Evolutionary conservation across 2,329 filamentous ascomycete genomes (phyloP), one percentile per base, ranked within the genome.

Genomic region (Claviceps pusilla): DNA sequence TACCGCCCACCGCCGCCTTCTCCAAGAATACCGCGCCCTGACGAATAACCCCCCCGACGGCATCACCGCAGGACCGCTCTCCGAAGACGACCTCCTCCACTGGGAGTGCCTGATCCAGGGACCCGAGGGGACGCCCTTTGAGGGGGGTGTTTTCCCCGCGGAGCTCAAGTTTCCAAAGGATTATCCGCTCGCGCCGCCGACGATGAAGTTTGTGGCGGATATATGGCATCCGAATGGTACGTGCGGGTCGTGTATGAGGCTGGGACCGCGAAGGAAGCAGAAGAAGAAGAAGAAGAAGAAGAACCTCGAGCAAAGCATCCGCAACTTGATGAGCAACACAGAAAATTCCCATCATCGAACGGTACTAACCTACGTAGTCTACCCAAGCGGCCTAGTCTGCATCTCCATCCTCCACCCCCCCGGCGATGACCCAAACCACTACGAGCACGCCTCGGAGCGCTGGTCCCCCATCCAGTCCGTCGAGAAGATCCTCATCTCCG

Each of bases 51-150:
- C 91, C 0, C 91, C 91, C n/a, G 91, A 97, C 58, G 93, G 93
- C 68, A 97, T 98, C 72, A 95, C 88, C 56, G 93, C 93, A 16
- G 93, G 93, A 24, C 93, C 93, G 39, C 76, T 96, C 57, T 86
- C 80, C 59, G 93, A 98, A 75, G 93, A 97, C 69, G 89, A 98
- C 73, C 83, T 97, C 66, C 87, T 96, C 63, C 76, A 88, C 65
- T 98, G 93, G 93, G 93, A 98, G 73, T 93, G 90, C 9, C 75
- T 97, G 58, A 97, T 98, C 64, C 86, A 95, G 70, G 93, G 93
- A 0, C 93, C 93, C 12, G 90, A 95, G 65, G 93, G 86, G 58
- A 98, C 93, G 1, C 93, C 93, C 0, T 98, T 95, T 63, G 91
- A 95, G 74, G 91, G 90, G 56, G 93, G 93, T 53, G 82, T 98